phyloP scores from a whole-genome alignment of 2,329 filamentous ascomycete genomes.

The Botryotinia narcissicola region DNA sequence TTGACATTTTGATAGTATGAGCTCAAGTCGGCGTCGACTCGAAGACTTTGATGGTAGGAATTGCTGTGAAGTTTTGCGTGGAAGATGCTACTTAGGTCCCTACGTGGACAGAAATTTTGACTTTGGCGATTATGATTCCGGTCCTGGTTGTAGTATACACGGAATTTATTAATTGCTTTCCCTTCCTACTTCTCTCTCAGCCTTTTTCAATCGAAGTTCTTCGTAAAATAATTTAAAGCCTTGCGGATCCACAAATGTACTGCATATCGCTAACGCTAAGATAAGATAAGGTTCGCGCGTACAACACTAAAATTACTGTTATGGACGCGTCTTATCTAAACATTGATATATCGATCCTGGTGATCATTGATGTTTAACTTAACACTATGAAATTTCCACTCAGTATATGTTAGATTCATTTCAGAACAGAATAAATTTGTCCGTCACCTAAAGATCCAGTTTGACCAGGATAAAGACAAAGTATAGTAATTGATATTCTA shows the following conservation, averaged over 20 bases:
- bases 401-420: not conserved
- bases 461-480: not conserved
- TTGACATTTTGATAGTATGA: constrained; percentile 30
- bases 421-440: too few species aligned
- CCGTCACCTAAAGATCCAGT: not conserved
- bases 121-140: not conserved
- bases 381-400: too few species aligned
- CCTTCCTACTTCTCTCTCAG: not conserved
- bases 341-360: not conserved
- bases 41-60: not conserved
- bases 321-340: constrained; percentile 11
- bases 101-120: not conserved
- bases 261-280: constrained; percentile 9
- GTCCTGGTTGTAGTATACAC: not conserved
- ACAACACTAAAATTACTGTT: not conserved
- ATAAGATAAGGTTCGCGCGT: constrained; percentile 17
- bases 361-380: not conserved
- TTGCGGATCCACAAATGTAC: not conserved
- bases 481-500: not conserved
- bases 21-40: not conserved
- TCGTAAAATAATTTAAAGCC: constrained; percentile 13
- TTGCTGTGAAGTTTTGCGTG: not conserved
- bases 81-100: not conserved
- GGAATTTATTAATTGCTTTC: not conserved
- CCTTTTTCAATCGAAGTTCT: not conserved